Conservation (phyloP, 106 monocot genomes). For the Dendrobium catenatum region DNA sequence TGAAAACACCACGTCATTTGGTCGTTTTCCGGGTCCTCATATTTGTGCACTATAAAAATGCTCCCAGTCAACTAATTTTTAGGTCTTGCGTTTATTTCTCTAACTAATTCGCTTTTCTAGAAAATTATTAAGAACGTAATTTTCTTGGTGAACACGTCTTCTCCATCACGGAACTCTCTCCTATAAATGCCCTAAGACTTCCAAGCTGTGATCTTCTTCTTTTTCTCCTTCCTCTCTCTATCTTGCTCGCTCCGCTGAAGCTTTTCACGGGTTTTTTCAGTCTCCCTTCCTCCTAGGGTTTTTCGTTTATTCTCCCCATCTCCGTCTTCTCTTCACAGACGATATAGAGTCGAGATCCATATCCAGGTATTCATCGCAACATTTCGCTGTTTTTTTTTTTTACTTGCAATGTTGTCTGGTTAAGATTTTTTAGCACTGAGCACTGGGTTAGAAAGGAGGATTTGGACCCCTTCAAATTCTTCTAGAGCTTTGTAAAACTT, state of each 20-base stretch:
- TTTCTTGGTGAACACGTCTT: not conserved
- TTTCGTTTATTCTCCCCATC: not conserved
- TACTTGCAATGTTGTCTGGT: not conserved
- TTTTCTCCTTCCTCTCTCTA: not conserved
- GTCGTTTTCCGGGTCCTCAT: not conserved
- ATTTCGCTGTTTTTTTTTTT: not conserved
- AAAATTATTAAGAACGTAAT: not conserved
- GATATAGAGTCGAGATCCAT: not conserved
- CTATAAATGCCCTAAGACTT: not conserved
- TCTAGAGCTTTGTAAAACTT: not conserved
- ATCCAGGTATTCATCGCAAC: slow-evolving; percentile 2
- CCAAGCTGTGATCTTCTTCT: not conserved
- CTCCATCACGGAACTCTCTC: not conserved
- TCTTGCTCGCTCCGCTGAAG: too few relatives aligned
- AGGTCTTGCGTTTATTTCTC: not conserved
- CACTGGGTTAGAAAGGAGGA: not conserved
- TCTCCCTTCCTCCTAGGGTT: not conserved
- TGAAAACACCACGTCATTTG: not conserved
- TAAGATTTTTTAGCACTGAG: not conserved
- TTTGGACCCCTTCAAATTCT: not conserved
- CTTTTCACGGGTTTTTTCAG: not conserved
- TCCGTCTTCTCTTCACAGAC: not conserved
- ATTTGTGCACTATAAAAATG: not conserved
- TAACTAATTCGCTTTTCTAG: not conserved
- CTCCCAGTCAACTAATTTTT: too few relatives aligned